A percentile compares a stretch with the other conserved stretches of the same genome.
These are phyloP conservation scores for Irpex sp. DNA, from an alignment of 1,284 basidiomycete genomes.

Conservation along the genomic window DNA sequence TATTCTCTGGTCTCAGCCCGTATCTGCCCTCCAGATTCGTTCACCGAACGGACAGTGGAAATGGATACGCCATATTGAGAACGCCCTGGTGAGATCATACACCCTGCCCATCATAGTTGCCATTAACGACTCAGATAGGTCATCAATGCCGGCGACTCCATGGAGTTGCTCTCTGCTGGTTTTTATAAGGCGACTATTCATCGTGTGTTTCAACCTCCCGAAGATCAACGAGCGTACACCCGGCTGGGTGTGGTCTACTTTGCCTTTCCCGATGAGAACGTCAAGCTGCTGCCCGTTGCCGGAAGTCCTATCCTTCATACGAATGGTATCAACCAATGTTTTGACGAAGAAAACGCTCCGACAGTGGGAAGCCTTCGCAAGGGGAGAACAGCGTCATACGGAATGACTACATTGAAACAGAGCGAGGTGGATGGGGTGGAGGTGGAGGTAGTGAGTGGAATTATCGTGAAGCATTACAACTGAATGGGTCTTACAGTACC, in stretches of 20 bases:
- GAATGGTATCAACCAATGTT: conserved; percentile 29
- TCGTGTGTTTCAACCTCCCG: conserved; percentile 45
- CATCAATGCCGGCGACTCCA: conserved; percentile 41
- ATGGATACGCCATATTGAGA: conserved; percentile 57
- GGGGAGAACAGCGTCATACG: conserved; percentile 34
- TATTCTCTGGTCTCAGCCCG: conserved; percentile 59
- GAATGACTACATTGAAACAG: conserved; percentile 28
- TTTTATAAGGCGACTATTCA: conserved; percentile 41
- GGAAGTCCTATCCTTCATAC: conserved; percentile 29
- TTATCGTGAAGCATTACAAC: conserved; percentile 43
- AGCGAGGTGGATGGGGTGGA: conserved; percentile 32
- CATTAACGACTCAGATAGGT: conserved; percentile 20
- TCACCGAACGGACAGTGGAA: conserved; percentile 49
- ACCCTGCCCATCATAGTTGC: background rate
- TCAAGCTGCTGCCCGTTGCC: conserved; percentile 25
- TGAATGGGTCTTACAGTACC: conserved; percentile 15
- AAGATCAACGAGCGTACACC: conserved; percentile 41
- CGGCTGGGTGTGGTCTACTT: conserved; percentile 45
- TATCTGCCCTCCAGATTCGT: conserved; percentile 55
- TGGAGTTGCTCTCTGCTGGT: conserved; percentile 41
- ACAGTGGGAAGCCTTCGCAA: conserved; percentile 36
- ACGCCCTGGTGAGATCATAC: conserved; percentile 43
- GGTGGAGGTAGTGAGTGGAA: conserved; percentile 39
- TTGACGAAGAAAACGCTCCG: conserved; percentile 31
- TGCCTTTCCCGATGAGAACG: conserved; percentile 29